These are phyloP conservation scores for Arctium minus DNA, from an alignment of 129 eudicot species.

Conservation along the genomic window DNA sequence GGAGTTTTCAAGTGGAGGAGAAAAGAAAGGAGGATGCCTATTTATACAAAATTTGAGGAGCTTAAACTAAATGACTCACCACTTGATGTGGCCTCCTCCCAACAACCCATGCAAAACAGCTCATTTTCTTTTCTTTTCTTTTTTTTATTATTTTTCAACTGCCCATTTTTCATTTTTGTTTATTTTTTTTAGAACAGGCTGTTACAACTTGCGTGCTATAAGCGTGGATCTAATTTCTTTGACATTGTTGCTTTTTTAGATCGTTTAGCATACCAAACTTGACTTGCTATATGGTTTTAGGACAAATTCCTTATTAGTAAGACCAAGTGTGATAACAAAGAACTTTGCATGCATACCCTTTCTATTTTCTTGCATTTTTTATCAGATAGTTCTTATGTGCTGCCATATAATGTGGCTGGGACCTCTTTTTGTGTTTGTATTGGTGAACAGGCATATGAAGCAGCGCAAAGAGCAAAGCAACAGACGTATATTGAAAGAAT, in stretches of 20 bases:
- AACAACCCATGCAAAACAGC: too few species aligned
- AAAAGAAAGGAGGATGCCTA: too few species aligned
- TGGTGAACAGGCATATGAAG: slow-evolving; percentile 71
- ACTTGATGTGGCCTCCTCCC: too few species aligned
- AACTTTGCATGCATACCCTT: not conserved
- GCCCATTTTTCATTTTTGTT: too few species aligned
- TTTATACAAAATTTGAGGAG: too few species aligned
- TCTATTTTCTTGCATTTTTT: not conserved
- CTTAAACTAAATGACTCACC: too few species aligned
- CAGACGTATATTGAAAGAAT: slow-evolving; percentile 50
- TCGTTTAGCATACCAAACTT: not conserved
- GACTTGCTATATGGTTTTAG: not conserved
- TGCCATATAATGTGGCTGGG: slow-evolving; percentile 7
- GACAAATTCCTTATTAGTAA: not conserved
- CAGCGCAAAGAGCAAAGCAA: slow-evolving; percentile 69
- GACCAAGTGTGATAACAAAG: not conserved
- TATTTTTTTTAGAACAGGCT: too few species aligned
- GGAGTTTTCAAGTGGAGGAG: too few species aligned
- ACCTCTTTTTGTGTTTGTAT: slow-evolving; percentile 16
- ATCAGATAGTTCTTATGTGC: not conserved
- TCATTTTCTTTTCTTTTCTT: too few species aligned
- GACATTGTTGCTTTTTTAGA: not conserved
- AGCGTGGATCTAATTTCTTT: not conserved
- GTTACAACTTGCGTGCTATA: not conserved
- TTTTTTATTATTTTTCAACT: too few species aligned